A percentile compares a stretch with the other conserved stretches of the same genome.
phyloP scores from a whole-genome alignment of 345 rosid species.

The Iberis pinnata region DNA sequence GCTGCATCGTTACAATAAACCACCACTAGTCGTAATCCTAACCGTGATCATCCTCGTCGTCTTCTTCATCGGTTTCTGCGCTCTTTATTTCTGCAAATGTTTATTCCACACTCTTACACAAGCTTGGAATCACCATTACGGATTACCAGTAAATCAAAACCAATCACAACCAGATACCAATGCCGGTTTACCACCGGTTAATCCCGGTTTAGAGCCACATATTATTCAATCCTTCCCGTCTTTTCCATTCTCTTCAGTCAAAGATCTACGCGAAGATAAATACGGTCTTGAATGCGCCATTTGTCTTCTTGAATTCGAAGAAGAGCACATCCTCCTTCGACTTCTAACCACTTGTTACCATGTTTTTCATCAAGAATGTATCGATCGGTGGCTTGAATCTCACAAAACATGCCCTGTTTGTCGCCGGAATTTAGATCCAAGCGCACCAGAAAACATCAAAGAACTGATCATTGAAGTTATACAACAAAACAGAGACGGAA shows the following conservation, averaged over 20 bases:
- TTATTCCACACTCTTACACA: slow-evolving; percentile 36
- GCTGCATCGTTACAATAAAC: slow-evolving; percentile 20
- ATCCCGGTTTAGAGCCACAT: slow-evolving; percentile 53
- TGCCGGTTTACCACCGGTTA: slow-evolving; percentile 8
- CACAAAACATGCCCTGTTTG: slow-evolving; percentile 87
- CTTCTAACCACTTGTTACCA: slow-evolving; percentile 68
- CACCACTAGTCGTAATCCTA: slow-evolving; percentile 42
- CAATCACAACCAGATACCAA: slow-evolving; percentile 2
- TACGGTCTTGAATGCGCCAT: slow-evolving; percentile 73
- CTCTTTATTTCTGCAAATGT: slow-evolving; percentile 54
- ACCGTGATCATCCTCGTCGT: slow-evolving; percentile 45
- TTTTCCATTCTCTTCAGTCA: slow-evolving; percentile 51
- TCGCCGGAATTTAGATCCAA: slow-evolving; percentile 52
- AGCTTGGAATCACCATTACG: slow-evolving; percentile 34
- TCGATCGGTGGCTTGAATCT: slow-evolving; percentile 69
- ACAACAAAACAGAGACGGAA: slow-evolving; percentile 29
- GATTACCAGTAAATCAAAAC: slow-evolving; percentile 21
- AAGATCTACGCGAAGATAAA: slow-evolving; percentile 43
- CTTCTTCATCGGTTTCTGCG: slow-evolving; percentile 58
- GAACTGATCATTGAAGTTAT: slow-evolving; percentile 39
- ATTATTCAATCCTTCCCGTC: slow-evolving; percentile 50
- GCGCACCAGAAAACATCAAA: slow-evolving; percentile 25
- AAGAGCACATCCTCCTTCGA: slow-evolving; percentile 48
- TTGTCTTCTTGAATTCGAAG: slow-evolving; percentile 63
- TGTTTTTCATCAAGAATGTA: slow-evolving; percentile 77